These are phyloP conservation scores for Hippophae tibetana DNA, from an alignment of 306 rosid species.

Conservation along the genomic window DNA sequence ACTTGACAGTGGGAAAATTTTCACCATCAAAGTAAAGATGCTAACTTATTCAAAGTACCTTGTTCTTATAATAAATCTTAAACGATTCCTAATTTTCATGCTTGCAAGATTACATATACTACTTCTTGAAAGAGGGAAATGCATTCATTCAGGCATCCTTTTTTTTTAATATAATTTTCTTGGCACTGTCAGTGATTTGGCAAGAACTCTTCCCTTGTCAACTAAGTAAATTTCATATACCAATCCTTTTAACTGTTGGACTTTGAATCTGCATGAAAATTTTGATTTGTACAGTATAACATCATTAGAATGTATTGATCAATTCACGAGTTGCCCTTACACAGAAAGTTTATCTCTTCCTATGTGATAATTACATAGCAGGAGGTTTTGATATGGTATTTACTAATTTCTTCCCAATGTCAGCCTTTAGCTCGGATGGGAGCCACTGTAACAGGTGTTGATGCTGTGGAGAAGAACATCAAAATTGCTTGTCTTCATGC, in stretches of 20 bases:
- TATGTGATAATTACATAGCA: neutral
- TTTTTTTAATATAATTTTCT: too few species aligned
- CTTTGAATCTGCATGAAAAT: neutral
- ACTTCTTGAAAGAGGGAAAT: too few species aligned
- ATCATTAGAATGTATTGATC: neutral
- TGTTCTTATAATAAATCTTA: too few species aligned
- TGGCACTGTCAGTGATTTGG: too few species aligned
- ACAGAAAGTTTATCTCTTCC: neutral
- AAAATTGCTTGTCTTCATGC: constrained; percentile 82
- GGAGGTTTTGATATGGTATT: constrained; percentile 8
- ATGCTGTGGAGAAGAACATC: constrained; percentile 81
- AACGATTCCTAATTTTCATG: too few species aligned
- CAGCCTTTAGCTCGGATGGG: constrained; percentile 95
- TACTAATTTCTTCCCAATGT: constrained; percentile 17
- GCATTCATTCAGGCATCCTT: too few species aligned
- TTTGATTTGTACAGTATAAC: neutral
- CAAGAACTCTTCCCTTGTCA: too few species aligned
- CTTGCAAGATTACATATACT: too few species aligned
- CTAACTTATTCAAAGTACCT: too few species aligned
- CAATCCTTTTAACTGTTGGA: neutral
- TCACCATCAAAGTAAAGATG: too few species aligned
- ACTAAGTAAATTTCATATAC: too few species aligned
- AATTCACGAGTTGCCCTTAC: neutral
- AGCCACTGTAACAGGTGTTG: constrained; percentile 78
- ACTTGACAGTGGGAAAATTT: too few species aligned